Evolutionary conservation across 1,139 yeast genomes (phyloP).

Genomic region (Geotrichum phurueaensis): DNA sequence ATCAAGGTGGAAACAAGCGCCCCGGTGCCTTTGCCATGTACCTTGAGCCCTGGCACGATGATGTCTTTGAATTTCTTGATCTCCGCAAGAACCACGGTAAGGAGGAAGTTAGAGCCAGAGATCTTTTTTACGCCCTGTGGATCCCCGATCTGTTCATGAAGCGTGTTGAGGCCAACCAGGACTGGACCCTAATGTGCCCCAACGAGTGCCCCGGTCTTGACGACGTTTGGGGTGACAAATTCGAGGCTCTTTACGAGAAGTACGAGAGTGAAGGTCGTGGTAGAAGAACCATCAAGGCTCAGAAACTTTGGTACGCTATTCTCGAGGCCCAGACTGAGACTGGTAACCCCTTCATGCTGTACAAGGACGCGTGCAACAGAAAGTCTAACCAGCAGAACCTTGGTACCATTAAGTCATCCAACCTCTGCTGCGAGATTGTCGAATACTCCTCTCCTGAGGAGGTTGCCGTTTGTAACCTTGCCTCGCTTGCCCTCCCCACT

Average conservation of each 20-base stretch:
- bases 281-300: conserved; percentile 57
- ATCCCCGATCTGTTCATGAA: conserved; percentile 77
- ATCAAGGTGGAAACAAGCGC: conserved; percentile 81
- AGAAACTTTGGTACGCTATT: conserved; percentile 70
- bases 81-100: conserved; percentile 76
- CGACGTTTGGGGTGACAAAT: conserved; percentile 66
- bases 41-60: conserved; percentile 83
- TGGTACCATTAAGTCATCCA: conserved; percentile 74
- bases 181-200: conserved; percentile 77
- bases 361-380: conserved; percentile 72
- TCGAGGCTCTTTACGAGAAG: conserved; percentile 52
- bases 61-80: conserved; percentile 65
- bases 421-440: conserved; percentile 76
- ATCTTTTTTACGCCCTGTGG: conserved; percentile 79
- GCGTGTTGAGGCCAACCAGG: conserved; percentile 60
- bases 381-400: conserved; percentile 73
- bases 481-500: conserved; percentile 72
- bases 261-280: conserved; percentile 62
- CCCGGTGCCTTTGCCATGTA: conserved; percentile 83
- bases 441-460: conserved; percentile 74
- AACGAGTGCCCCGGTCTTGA: conserved; percentile 68
- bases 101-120: conserved; percentile 78
- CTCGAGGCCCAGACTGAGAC: conserved; percentile 78
- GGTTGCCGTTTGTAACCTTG: conserved; percentile 79
- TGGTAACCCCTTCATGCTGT: conserved; percentile 77